phyloP scores from a whole-genome alignment of 2,329 filamentous ascomycete species.

The Penicillium sp. region DNA sequence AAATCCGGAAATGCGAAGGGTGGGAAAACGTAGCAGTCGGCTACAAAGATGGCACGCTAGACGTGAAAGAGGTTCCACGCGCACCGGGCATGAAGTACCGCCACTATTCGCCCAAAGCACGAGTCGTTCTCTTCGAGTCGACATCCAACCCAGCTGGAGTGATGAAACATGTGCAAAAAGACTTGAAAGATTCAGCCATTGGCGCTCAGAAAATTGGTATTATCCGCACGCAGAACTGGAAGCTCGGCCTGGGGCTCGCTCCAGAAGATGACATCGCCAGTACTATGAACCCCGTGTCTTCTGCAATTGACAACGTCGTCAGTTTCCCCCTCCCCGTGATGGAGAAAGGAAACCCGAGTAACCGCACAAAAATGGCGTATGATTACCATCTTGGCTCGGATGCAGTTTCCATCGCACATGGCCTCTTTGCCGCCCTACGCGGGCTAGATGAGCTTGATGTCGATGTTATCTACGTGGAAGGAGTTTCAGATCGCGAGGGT shows the following conservation, averaged over 20 bases:
- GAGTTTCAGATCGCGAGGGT: constrained; percentile 67
- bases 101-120: constrained; percentile 90
- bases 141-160: constrained; percentile 34
- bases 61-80: constrained; percentile 64
- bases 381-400: constrained; percentile 72
- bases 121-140: constrained; percentile 77
- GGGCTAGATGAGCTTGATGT: constrained; percentile 78
- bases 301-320: constrained; percentile 26
- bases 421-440: constrained; percentile 81
- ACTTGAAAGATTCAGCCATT: constrained; percentile 32
- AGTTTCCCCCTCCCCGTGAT: constrained; percentile 29
- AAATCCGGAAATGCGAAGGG: constrained; percentile 68
- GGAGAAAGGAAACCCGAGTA: constrained; percentile 18
- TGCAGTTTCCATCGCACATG: constrained; percentile 73
- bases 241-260: constrained; percentile 29
- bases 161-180: constrained; percentile 31
- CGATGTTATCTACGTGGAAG: constrained; percentile 86
- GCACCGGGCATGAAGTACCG: constrained; percentile 99
- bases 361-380: constrained; percentile 46
- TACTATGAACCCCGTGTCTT: constrained; percentile 23
- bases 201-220: constrained; percentile 37
- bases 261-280: constrained; percentile 22
- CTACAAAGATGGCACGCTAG: constrained; percentile 73
- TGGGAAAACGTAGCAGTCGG: constrained; percentile 77
- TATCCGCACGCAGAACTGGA: constrained; percentile 41